phyloP scores from a whole-genome alignment of 2,329 filamentous ascomycete genomes.

The Talaromyces amestolkiae region DNA sequence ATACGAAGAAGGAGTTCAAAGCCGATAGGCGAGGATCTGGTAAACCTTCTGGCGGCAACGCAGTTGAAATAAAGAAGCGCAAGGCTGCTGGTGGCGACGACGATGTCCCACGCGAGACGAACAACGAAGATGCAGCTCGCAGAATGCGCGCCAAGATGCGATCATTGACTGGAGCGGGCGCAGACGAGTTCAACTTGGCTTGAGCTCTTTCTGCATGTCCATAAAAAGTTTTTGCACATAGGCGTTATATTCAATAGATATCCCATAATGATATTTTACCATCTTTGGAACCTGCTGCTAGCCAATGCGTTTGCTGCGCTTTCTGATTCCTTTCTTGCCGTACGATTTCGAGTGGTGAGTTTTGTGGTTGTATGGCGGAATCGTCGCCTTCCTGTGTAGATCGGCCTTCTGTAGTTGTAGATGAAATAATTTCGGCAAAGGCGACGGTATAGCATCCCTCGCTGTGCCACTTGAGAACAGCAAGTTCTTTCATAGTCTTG shows the following conservation, averaged over 20 bases:
- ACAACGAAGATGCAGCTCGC: conserved; percentile 48
- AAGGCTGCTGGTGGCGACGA: conserved; percentile 28
- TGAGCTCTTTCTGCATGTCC: conserved; percentile 27
- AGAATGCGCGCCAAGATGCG: conserved; percentile 56
- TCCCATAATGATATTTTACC: conserved; percentile 96
- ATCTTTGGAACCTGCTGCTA: conserved; percentile 88
- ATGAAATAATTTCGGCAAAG: conserved; percentile 55
- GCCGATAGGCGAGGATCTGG: conserved; percentile 36
- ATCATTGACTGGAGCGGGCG: conserved; percentile 49
- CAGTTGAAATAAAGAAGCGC: conserved; percentile 28
- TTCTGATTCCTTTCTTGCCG: conserved; percentile 63
- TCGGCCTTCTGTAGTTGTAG: background rate
- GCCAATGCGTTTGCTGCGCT: conserved; percentile 75
- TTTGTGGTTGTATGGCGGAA: background rate
- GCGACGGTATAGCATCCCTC: conserved; percentile 79
- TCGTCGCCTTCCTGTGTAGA: background rate
- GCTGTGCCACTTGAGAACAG: conserved; percentile 91
- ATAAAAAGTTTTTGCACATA: conserved; percentile 24
- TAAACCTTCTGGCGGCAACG: conserved; percentile 6
- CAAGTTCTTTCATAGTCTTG: conserved; percentile 79
- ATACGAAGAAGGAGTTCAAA: conserved; percentile 49
- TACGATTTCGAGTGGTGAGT: conserved; percentile 47
- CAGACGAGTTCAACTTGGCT: conserved; percentile 59
- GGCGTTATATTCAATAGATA: conserved; percentile 62
- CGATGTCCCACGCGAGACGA: conserved; percentile 30